Evolutionary conservation across 495 filamentous ascomycete genomes (phyloP), one percentile per base, ranked within the genome.

Genomic region (Clohesyomyces aquaticus): DNA sequence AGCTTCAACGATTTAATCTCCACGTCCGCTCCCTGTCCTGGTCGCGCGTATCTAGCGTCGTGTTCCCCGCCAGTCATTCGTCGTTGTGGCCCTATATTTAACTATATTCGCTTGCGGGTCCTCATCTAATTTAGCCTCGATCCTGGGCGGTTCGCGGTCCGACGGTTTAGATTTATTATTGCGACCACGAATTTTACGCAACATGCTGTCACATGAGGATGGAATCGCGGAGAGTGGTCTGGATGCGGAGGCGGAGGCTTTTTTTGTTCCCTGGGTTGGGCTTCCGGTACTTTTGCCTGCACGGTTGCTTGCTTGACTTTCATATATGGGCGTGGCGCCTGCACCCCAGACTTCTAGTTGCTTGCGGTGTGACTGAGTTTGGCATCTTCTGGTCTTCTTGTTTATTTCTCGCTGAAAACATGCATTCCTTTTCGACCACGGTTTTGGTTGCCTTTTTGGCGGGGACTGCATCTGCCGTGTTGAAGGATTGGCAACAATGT

Each of bases 131-230:
- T 28, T 61, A 62, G 52, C 16, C 21, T 47, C 27, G 32, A 45
- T 35, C 49, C 28, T 23, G 12, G n/a, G 16, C 56, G 55, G 66
- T 25, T 27, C 48, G 21, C 66, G 66, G 66, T 59, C 66, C 66
- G 66, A 51, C 66, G 61, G 61, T 64, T 61, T 64, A 67, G 56
- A 56, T 67, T 50, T 23, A 61, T 61, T 52, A 26, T 19, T n/a
- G 35, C n/a, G n/a, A n/a, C n/a, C n/a, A n/a, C n/a, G 16, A 32
- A 43, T 47, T 46, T 62, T 25, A n/a, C 21, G 8, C 48, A 55
- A 27, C 51, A n/a, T n/a, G n/a, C n/a, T n/a, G 50, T 63, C 50
- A 47, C 49, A 63, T 38, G 59, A 25, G 28, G n/a, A n/a, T n/a
- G n/a, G n/a, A n/a, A 63, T 14, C 16, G 9, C 23, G 35, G 52